These are phyloP conservation scores for Fragosphaeria purpurea DNA, from an alignment of 2,329 filamentous ascomycete genomes.

Conservation along the genomic window DNA sequence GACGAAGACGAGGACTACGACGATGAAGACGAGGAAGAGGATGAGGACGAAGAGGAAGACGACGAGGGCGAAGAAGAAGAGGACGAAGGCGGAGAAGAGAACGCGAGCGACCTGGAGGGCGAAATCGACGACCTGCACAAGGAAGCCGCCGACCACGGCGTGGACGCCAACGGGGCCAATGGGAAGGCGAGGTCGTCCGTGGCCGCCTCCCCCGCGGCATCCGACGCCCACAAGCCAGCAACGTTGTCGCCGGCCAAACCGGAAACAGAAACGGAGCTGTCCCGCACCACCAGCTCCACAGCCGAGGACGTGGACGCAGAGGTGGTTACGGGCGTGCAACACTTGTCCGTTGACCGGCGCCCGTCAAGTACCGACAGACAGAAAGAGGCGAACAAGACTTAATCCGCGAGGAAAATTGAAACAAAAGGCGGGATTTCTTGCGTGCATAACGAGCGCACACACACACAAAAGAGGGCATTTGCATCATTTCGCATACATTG, in stretches of 20 bases:
- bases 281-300: conserved; percentile 11
- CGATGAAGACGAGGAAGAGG: conserved; percentile 35
- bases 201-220: no score
- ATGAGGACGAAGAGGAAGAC: conserved; percentile 19
- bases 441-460: no score
- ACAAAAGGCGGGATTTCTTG: no score
- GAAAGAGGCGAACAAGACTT: no score
- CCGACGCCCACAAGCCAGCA: no score
- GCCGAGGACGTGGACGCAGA: conserved; percentile 43
- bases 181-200: no score
- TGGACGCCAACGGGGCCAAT: no score
- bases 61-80: conserved; percentile 4
- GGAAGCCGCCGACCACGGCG: conserved; percentile 5
- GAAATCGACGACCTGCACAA: conserved; percentile 4
- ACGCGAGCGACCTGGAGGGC: background rate
- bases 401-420: no score
- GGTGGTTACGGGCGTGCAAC: conserved; percentile 49
- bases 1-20: conserved; percentile 27
- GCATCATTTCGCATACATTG: no score
- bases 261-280: background rate
- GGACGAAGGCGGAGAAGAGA: background rate
- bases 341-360: conserved; percentile 33
- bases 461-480: no score
- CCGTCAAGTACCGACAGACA: background rate
- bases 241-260: background rate